Conservation (phyloP, 2,329 filamentous ascomycete species). For the Cladosporium sphaerospermum region DNA sequence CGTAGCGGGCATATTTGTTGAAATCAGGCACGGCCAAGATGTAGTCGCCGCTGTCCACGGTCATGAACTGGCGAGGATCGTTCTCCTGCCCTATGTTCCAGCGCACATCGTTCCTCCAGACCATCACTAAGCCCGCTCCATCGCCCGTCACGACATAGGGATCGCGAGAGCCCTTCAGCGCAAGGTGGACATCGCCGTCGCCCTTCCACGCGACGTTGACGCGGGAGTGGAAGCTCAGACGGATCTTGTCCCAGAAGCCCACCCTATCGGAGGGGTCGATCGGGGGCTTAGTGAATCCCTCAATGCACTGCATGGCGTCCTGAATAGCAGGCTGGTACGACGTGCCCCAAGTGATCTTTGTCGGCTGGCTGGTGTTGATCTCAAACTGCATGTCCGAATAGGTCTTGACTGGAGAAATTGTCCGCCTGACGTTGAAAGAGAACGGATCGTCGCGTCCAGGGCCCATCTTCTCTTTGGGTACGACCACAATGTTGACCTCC, state of each 20-base stretch:
- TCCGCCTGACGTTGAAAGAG: conserved; percentile 78
- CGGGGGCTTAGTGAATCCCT: conserved; percentile 94
- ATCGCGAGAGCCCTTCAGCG: conserved; percentile 81
- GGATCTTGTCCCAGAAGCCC: conserved; percentile 98
- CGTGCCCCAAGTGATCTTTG: conserved; percentile 91
- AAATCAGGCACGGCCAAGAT: conserved; percentile 92
- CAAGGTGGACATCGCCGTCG: conserved; percentile 89
- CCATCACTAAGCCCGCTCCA: conserved; percentile 95
- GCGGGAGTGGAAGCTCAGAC: conserved; percentile 87
- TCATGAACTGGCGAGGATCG: conserved; percentile 90
- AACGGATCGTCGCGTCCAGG: conserved; percentile 62
- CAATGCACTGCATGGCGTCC: conserved; percentile 99
- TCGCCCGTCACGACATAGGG: conserved; percentile 89
- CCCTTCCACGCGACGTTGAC: conserved; percentile 88
- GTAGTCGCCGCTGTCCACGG: conserved; percentile 90
- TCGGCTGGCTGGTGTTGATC: conserved; percentile 88
- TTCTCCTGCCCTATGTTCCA: conserved; percentile 80
- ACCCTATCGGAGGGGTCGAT: conserved; percentile 88
- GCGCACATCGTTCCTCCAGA: conserved; percentile 89
- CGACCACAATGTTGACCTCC: conserved; percentile 73
- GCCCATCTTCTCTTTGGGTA: conserved; percentile 58
- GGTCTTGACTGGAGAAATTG: conserved; percentile 90
- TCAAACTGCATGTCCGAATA: conserved; percentile 89
- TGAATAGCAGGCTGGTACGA: conserved; percentile 97
- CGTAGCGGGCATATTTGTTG: conserved; percentile 74